These are phyloP conservation scores for Penicillium polonicum DNA, from an alignment of 2,329 filamentous ascomycete genomes.

Conservation along the genomic window DNA sequence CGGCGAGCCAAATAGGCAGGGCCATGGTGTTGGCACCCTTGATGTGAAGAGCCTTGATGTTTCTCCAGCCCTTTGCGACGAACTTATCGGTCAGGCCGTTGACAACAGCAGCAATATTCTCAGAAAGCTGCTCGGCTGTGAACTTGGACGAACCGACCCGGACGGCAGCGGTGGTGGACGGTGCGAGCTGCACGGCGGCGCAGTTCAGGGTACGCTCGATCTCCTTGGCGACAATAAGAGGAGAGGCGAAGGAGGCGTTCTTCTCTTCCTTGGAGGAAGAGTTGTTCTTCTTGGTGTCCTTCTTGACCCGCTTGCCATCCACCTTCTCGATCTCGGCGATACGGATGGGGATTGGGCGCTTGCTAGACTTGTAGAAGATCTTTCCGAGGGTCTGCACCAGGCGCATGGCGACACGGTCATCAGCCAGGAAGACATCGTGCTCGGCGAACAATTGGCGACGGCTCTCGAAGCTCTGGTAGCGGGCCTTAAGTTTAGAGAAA, in stretches of 20 bases:
- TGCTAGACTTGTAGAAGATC: conserved; percentile 84
- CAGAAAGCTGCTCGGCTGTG: conserved; percentile 71
- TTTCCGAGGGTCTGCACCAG: conserved; percentile 82
- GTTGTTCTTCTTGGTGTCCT: conserved; percentile 47
- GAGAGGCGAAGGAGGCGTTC: conserved; percentile 53
- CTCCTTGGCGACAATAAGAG: conserved; percentile 72
- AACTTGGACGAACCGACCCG: conserved; percentile 75
- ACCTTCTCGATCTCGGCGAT: conserved; percentile 65
- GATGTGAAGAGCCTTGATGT: conserved; percentile 79
- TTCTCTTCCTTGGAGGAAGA: conserved; percentile 45
- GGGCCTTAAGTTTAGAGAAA: conserved; percentile 78
- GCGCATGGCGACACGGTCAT: conserved; percentile 73
- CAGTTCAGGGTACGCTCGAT: conserved; percentile 73
- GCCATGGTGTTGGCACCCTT: conserved; percentile 87
- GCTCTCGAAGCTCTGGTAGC: conserved; percentile 86
- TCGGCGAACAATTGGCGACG: conserved; percentile 78
- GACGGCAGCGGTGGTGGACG: conserved; percentile 76
- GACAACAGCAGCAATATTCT: conserved; percentile 75
- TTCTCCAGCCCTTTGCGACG: conserved; percentile 83
- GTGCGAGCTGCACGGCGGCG: conserved; percentile 77
- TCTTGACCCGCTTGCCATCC: conserved; percentile 60
- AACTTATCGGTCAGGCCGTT: conserved; percentile 71
- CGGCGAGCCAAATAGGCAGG: conserved; percentile 90
- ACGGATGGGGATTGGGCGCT: conserved; percentile 81
- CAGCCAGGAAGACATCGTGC: conserved; percentile 91